phyloP scores from a whole-genome alignment of 257 asterid species.

The Capsicum baccatum region DNA sequence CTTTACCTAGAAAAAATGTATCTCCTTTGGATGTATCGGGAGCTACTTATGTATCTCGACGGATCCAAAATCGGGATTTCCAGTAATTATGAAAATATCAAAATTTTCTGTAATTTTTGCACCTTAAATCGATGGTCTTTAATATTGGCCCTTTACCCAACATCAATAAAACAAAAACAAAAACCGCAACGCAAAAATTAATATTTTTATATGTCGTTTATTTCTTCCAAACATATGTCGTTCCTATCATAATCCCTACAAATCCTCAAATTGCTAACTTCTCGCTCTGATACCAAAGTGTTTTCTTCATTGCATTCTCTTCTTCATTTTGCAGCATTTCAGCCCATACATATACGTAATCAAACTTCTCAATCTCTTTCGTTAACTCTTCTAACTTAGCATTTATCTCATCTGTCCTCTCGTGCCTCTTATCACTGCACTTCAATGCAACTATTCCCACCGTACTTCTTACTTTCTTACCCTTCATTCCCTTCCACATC shows the following conservation, averaged over 20 bases:
- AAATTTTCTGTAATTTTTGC: too few species aligned
- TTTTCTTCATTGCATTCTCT: constrained; percentile 55
- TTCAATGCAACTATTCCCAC: constrained; percentile 85
- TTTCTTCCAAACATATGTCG: too few species aligned
- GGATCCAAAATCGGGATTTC: too few species aligned
- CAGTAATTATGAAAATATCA: too few species aligned
- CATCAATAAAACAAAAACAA: too few species aligned
- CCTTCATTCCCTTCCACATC: constrained; percentile 74
- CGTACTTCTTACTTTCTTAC: constrained; percentile 59
- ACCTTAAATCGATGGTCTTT: too few species aligned
- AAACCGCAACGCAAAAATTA: too few species aligned
- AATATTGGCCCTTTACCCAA: too few species aligned
- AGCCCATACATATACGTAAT: constrained; percentile 54
- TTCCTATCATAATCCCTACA: constrained; percentile 51
- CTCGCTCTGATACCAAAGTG: constrained; percentile 68
- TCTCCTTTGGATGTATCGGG: too few species aligned
- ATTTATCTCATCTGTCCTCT: constrained; percentile 60
- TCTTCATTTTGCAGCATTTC: constrained; percentile 56
- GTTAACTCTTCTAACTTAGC: constrained; percentile 56
- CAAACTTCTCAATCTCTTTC: constrained; percentile 64
- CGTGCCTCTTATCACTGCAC: constrained; percentile 60
- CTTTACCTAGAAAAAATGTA: too few species aligned
- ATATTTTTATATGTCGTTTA: too few species aligned
- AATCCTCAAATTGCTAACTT: constrained; percentile 75
- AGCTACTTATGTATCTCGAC: too few species aligned